These are phyloP conservation scores for Anisodus tanguticus DNA, from an alignment of 257 asterid genomes.

Conservation along the genomic window DNA sequence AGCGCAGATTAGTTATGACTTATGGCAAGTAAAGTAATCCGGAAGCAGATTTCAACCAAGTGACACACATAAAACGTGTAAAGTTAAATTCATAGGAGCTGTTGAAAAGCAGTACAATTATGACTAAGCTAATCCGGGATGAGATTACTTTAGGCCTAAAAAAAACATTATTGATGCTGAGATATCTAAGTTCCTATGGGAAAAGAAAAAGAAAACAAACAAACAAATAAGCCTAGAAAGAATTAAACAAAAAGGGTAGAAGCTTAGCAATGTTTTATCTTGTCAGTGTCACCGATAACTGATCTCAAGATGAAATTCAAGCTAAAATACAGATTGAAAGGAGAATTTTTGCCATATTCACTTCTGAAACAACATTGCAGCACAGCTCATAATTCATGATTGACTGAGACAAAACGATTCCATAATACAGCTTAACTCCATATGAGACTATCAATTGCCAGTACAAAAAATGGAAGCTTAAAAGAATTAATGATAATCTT, in stretches of 20 bases:
- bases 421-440: not conserved
- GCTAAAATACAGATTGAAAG: not conserved
- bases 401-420: not conserved
- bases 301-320: constrained; percentile 16
- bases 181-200: not conserved
- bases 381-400: not conserved
- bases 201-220: not conserved
- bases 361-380: not conserved
- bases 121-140: constrained; percentile 10
- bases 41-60: not conserved
- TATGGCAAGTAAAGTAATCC: not conserved
- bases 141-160: not conserved
- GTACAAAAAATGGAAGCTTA: not conserved
- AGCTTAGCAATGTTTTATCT: constrained; percentile 1
- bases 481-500: not conserved
- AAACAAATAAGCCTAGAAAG: not conserved
- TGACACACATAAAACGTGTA: not conserved
- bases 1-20: not conserved
- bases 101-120: constrained; percentile 16
- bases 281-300: not conserved
- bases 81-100: not conserved
- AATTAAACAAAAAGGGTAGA: not conserved
- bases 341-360: not conserved
- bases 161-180: not conserved
- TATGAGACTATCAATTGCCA: not conserved